Evolutionary conservation across 176 grass and related monocot species (phyloP).

Genomic region (Cenchrus fungigraminus): DNA sequence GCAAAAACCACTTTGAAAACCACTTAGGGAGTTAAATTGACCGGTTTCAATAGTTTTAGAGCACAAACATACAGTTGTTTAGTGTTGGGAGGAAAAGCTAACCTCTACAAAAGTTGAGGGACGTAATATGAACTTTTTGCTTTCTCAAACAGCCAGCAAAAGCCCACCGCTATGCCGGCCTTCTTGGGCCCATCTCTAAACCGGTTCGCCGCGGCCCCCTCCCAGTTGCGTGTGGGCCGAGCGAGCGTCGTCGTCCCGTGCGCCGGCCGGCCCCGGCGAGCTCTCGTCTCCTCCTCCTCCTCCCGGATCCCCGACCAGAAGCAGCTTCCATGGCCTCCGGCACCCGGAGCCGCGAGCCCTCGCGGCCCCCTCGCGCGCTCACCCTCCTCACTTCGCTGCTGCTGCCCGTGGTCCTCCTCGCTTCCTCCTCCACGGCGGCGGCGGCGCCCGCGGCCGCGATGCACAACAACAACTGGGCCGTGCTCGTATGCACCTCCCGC

Average conservation of each 20-base stretch:
- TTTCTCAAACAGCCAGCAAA: too few species aligned
- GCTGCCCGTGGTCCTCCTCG: slow-evolving; percentile 13
- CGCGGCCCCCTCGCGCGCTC: not conserved
- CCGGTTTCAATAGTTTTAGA: too few species aligned
- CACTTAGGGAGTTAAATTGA: too few species aligned
- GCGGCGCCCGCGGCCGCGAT: slow-evolving; percentile 46
- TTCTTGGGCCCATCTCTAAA: not conserved
- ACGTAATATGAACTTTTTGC: too few species aligned
- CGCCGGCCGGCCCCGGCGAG: not conserved
- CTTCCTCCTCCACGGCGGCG: not conserved
- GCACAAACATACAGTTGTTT: too few species aligned
- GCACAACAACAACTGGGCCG: slow-evolving; percentile 99
- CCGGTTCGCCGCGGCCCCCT: not conserved
- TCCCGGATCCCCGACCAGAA: slow-evolving; percentile 2
- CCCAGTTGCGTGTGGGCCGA: not conserved
- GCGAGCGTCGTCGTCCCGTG: not conserved
- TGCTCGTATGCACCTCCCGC: slow-evolving; percentile 90
- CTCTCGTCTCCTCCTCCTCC: not conserved
- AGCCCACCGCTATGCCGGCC: not conserved
- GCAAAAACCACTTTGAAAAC: too few species aligned
- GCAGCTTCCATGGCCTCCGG: slow-evolving; percentile 37
- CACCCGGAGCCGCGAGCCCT: not conserved
- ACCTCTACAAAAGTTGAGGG: too few species aligned
- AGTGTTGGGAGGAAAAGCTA: too few species aligned
- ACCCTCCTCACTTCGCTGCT: not conserved